Conservation (phyloP, 2,329 filamentous ascomycete genomes). For the Sporothrix curviconia region DNA sequence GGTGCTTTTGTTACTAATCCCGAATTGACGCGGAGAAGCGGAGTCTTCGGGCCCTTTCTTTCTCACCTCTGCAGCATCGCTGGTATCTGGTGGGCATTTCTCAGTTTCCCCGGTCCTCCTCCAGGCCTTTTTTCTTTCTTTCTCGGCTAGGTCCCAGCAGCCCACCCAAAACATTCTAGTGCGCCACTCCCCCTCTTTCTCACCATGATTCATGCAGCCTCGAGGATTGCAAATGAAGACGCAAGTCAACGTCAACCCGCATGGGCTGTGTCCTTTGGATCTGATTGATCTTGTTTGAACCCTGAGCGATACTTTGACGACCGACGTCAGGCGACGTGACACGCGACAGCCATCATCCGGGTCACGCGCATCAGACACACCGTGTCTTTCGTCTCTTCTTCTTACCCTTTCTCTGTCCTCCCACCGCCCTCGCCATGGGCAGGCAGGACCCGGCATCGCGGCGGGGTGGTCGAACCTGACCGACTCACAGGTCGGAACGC, state of each 20-base stretch:
- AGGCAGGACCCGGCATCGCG: constrained; percentile 12
- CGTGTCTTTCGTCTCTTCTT: too few relatives aligned
- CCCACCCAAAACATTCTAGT: not conserved
- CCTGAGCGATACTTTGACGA: not conserved
- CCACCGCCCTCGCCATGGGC: constrained; percentile 6
- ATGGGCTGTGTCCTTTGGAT: not conserved
- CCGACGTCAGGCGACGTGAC: not conserved
- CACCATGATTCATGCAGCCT: constrained; percentile 4
- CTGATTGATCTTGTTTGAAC: not conserved
- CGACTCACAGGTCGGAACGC: constrained; percentile 20
- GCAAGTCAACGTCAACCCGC: too few relatives aligned
- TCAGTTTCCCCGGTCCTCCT: too few relatives aligned
- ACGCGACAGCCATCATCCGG: not conserved
- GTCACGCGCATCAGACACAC: not conserved
- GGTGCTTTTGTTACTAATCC: not conserved
- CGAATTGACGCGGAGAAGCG: not conserved
- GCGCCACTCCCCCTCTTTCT: not conserved
- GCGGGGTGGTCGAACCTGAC: constrained; percentile 22
- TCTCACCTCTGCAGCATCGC: too few relatives aligned
- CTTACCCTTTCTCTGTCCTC: too few relatives aligned
- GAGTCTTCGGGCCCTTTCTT: not conserved
- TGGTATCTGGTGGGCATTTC: too few relatives aligned
- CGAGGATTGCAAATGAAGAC: too few relatives aligned
- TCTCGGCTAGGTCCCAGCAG: too few relatives aligned
- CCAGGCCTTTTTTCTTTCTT: too few relatives aligned